Evolutionary conservation across 2,329 filamentous ascomycete genomes (phyloP).

Genomic region (Apiospora malaysiana): DNA sequence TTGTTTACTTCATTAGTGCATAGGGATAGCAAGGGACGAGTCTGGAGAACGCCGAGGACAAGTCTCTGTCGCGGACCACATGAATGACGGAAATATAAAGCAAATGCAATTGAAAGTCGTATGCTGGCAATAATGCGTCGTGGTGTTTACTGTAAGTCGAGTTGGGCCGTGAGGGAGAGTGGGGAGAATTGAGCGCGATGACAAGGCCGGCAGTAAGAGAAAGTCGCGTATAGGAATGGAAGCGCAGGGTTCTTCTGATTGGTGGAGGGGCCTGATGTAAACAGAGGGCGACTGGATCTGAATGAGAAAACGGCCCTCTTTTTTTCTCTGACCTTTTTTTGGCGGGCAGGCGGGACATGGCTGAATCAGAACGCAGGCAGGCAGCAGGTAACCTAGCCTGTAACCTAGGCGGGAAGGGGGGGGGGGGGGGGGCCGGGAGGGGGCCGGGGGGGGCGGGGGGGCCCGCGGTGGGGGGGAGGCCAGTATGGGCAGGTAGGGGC

Average conservation of each 20-base stretch:
- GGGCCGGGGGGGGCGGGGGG: no score
- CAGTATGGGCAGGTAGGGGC: neutral
- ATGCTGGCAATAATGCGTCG: constrained; percentile 18
- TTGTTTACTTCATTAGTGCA: constrained; percentile 23
- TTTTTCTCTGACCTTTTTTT: neutral
- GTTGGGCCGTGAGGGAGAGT: neutral
- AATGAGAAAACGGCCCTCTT: neutral
- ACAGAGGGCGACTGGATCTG: neutral
- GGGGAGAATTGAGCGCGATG: constrained; percentile 16
- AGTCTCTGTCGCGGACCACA: neutral
- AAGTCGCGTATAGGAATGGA: constrained; percentile 2
- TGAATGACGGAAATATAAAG: neutral
- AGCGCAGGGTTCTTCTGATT: neutral
- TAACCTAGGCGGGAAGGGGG: no score
- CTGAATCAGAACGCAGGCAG: neutral
- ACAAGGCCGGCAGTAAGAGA: neutral
- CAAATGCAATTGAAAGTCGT: neutral
- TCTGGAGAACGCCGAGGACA: neutral
- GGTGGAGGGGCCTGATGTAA: neutral
- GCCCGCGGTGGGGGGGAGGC: no score
- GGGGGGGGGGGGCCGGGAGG: no score
- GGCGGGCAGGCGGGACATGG: neutral
- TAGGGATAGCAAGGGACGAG: neutral
- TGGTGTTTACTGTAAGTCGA: neutral
- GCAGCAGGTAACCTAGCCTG: neutral